Evolutionary conservation across 2,329 filamentous ascomycete species (phyloP), one percentile per base, ranked within the genome.

Genomic region (Phialophora macrospora): DNA sequence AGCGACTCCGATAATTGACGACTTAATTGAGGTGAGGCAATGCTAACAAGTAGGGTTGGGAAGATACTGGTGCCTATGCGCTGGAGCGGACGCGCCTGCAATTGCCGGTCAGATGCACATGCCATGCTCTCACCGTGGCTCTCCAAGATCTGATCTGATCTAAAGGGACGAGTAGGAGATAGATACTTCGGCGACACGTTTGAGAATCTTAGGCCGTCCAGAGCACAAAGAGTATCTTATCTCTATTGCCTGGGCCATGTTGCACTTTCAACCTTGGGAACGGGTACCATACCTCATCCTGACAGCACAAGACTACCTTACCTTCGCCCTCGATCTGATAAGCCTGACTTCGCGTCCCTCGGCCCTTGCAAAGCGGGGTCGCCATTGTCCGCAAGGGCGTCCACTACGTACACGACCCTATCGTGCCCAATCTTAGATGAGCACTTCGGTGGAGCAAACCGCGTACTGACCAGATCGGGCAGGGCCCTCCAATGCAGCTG

Each of bases 371-470:
- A 24, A 46, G 30, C 32, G 55, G 55, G 55, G 30, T 57, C 26
- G 52, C 52, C 26, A 32, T 55, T 20, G 26, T 55, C 48, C 48
- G 48, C 26, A 41, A 41, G 55, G 55, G 55, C 32, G 55, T 41
- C 24, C 38, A 41, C 17, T n/a, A 8, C 5, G 38, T 44, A 20
- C 38, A 8, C 7, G 38, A 44, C 17, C 38, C 5, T 44, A 24
- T 24, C 24, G 24, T 24, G 24, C 24, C 24, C 3, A 44, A 44
- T 44, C 38, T 8, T n/a, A 3, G 17, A n/a, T 6, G 14, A 7
- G 38, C 38, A 44, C 38, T 20, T n/a, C 38, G n/a, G 38, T 44
- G 38, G 17, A n/a, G 38, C 14, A 44, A 20, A n/a, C 38, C 7
- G 38, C 17, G 17, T 44, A 8, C 17, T 5, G 6, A 17, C 38